phyloP scores from a whole-genome alignment of 1,284 basidiomycete species.

The Xerocomus subilludens region DNA sequence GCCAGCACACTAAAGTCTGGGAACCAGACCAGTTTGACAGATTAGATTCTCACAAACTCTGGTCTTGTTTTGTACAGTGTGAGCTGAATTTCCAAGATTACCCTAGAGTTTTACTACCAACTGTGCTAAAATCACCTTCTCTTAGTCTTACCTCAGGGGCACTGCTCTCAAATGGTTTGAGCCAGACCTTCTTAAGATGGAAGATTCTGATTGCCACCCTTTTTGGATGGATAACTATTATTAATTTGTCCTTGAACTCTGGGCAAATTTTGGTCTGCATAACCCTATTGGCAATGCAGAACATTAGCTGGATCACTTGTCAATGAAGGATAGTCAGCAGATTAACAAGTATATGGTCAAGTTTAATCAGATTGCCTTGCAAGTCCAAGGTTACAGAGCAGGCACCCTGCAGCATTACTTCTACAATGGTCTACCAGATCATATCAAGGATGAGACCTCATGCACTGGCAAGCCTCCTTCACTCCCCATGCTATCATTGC shows the following conservation, averaged over 20 bases:
- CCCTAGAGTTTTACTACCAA: neutral
- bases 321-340: no score
- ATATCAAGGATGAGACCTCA: neutral
- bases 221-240: no score
- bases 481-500: neutral
- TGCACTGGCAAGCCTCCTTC: no score
- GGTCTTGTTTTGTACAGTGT: no score
- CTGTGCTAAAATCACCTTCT: neutral
- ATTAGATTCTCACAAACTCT: no score
- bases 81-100: no score
- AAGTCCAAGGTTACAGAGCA: conserved; percentile 16
- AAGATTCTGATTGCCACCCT: neutral
- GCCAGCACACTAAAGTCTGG: no score
- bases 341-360: no score
- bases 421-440: neutral
- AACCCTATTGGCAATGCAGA: conserved; percentile 28
- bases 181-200: no score
- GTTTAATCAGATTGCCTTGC: conserved; percentile 1
- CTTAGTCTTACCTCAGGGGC: neutral
- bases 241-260: conserved; percentile 21
- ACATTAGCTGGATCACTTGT: conserved; percentile 4
- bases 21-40: no score
- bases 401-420: conserved; percentile 3
- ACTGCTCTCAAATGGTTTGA: conserved; percentile 22
- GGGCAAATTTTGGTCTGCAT: conserved; percentile 27